Conservation (phyloP, 2,329 filamentous ascomycete species). For the Xylaria sp. region DNA sequence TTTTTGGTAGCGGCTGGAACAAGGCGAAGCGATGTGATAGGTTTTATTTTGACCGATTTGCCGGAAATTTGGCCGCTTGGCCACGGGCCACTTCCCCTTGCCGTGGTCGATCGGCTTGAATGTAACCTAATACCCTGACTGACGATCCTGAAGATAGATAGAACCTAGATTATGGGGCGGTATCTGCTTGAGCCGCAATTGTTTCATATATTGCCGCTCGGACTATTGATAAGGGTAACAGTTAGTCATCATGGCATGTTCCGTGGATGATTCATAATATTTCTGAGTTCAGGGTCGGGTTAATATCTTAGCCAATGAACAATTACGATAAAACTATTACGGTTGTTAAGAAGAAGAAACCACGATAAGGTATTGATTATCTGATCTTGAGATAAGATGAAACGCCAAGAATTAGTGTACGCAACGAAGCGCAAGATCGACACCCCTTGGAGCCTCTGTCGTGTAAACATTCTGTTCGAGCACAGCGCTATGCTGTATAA, state of each 20-base stretch:
- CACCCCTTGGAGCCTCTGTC: background rate
- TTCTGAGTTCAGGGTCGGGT: background rate
- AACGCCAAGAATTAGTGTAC: background rate
- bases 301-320: background rate
- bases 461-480: background rate
- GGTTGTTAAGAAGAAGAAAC: too few relatives aligned
- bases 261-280: background rate
- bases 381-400: background rate
- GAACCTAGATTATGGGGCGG: background rate
- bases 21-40: slow-evolving; percentile 6
- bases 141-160: background rate
- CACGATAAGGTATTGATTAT: background rate
- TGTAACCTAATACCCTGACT: background rate
- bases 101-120: background rate
- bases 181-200: slow-evolving; percentile 19
- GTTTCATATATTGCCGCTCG: background rate
- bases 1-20: background rate
- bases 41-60: background rate
- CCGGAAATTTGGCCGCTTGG: background rate
- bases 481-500: background rate
- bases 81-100: background rate
- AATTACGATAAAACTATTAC: background rate
- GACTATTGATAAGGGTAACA: background rate
- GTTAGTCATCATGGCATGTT: background rate
- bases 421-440: background rate